A percentile compares a stretch with the other conserved stretches of the same genome.
Conservation (phyloP, 2,329 filamentous ascomycete species). For the Pseudogymnoascus sp. region DNA sequence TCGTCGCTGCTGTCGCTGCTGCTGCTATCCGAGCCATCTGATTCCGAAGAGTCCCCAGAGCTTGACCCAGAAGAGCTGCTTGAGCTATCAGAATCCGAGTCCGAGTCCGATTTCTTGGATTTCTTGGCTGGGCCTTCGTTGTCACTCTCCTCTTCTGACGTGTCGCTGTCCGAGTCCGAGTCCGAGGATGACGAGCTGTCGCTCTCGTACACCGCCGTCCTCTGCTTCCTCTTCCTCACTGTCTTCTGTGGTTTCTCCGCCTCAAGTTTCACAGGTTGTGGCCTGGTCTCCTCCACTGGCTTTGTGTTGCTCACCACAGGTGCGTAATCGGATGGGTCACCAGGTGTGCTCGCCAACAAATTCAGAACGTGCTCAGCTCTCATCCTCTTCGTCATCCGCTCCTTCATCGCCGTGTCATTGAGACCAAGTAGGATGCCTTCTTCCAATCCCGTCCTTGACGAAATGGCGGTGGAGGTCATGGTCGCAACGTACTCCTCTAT, state of each 20-base stretch:
- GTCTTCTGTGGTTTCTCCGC: constrained; percentile 38
- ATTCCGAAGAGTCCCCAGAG: constrained; percentile 10
- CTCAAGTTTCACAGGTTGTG: constrained; percentile 37
- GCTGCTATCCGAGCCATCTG: constrained; percentile 16
- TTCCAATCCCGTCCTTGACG: constrained; percentile 19
- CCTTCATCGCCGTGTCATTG: constrained; percentile 41
- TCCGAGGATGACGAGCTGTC: constrained; percentile 18
- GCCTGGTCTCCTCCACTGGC: constrained; percentile 14
- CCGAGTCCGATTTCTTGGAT: not conserved
- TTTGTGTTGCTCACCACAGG: constrained; percentile 3
- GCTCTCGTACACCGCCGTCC: constrained; percentile 21
- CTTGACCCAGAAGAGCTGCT: constrained; percentile 21
- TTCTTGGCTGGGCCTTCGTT: constrained; percentile 1
- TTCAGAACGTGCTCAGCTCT: constrained; percentile 50
- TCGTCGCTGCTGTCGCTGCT: constrained; percentile 13
- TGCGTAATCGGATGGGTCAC: not conserved
- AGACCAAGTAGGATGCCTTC: constrained; percentile 26
- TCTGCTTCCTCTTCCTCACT: constrained; percentile 37
- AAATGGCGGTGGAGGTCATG: constrained; percentile 19
- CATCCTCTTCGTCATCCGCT: constrained; percentile 52
- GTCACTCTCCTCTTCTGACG: constrained; percentile 9
- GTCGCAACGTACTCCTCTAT: constrained; percentile 24
- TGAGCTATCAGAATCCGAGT: constrained; percentile 17
- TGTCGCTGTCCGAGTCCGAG: not conserved
- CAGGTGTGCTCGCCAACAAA: constrained; percentile 39